phyloP scores from a whole-genome alignment of 2,329 filamentous ascomycete species.

The Ceratocystis huliohia region DNA sequence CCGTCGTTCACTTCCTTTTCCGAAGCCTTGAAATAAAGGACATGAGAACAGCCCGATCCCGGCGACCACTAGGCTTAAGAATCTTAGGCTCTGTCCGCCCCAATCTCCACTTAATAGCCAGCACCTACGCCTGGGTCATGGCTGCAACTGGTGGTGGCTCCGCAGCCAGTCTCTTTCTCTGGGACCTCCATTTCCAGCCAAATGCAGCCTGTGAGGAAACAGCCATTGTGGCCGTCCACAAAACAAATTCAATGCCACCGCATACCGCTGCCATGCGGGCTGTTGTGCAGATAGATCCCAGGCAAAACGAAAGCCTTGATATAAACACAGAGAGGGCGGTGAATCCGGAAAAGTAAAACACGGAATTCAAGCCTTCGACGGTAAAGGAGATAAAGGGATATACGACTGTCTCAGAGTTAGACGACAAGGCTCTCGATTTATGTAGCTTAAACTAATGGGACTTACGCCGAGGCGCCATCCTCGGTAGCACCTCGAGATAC shows the following conservation, averaged over 20 bases:
- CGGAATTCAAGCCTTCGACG: slow-evolving; percentile 39
- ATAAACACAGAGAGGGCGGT: slow-evolving; percentile 47
- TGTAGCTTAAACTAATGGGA: not conserved
- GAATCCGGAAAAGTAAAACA: slow-evolving; percentile 49
- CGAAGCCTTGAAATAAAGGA: not conserved
- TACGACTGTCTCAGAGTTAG: slow-evolving; percentile 28
- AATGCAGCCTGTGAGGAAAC: slow-evolving; percentile 38
- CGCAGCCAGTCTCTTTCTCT: slow-evolving; percentile 32
- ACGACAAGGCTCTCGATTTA: slow-evolving; percentile 6
- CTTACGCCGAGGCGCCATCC: slow-evolving; percentile 34
- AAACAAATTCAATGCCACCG: slow-evolving; percentile 39
- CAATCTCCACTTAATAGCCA: slow-evolving; percentile 20
- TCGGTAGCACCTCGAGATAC: slow-evolving; percentile 40
- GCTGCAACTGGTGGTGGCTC: not conserved
- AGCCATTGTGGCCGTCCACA: slow-evolving; percentile 40
- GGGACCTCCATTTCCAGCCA: slow-evolving; percentile 17
- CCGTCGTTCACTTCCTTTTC: not conserved
- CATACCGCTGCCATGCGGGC: slow-evolving; percentile 44
- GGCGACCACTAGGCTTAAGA: not conserved
- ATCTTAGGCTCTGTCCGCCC: slow-evolving; percentile 19
- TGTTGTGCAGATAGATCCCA: slow-evolving; percentile 43
- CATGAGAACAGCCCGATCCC: not conserved
- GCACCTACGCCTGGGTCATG: slow-evolving; percentile 10
- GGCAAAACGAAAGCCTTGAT: slow-evolving; percentile 42
- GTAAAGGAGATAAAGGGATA: slow-evolving; percentile 38